These are phyloP conservation scores for Apophysomyces sp. DNA, from an alignment of 371 early-diverging fungal genomes.

Conservation along the genomic window DNA sequence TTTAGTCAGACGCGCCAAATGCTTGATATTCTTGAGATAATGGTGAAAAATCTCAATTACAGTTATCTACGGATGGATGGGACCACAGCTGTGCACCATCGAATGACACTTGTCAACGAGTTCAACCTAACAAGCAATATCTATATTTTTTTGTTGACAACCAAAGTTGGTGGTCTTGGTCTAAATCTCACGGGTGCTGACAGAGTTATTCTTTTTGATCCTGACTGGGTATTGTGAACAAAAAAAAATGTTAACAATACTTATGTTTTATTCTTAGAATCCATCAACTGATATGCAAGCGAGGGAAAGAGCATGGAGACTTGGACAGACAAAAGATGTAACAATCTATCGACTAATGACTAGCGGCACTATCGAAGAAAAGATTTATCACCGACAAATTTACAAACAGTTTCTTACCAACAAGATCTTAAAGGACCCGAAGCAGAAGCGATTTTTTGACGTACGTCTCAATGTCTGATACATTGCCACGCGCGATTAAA, in stretches of 20 bases:
- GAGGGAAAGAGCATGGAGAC: conserved; percentile 94
- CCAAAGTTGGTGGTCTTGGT: conserved; percentile 97
- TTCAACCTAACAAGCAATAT: conserved; percentile 75
- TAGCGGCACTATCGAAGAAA: conserved; percentile 97
- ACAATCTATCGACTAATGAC: conserved; percentile 98
- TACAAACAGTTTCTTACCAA: conserved; percentile 96
- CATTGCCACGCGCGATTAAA: too few relatives aligned
- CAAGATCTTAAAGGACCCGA: conserved; percentile 93
- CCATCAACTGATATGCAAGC: conserved; percentile 98
- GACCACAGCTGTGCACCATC: conserved; percentile 79
- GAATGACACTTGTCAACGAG: conserved; percentile 84
- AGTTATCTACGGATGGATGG: conserved; percentile 95
- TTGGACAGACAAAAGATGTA: conserved; percentile 91
- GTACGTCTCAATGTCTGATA: conserved; percentile 13
- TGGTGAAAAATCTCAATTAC: conserved; percentile 52
- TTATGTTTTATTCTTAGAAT: conserved; percentile 54
- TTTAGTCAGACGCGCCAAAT: conserved; percentile 97
- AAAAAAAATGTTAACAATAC: neutral
- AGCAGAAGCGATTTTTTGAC: conserved; percentile 89
- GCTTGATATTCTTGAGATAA: conserved; percentile 90
- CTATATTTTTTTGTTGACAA: conserved; percentile 94
- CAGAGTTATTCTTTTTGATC: conserved; percentile 96
- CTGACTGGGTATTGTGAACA: conserved; percentile 81
- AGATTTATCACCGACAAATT: conserved; percentile 96
- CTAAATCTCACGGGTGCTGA: conserved; percentile 96